Percentiles rank a stretch among this genome's conserved stretches.
phyloP scores from a whole-genome alignment of 805 yeast genomes.

The Spathaspora boniae region DNA sequence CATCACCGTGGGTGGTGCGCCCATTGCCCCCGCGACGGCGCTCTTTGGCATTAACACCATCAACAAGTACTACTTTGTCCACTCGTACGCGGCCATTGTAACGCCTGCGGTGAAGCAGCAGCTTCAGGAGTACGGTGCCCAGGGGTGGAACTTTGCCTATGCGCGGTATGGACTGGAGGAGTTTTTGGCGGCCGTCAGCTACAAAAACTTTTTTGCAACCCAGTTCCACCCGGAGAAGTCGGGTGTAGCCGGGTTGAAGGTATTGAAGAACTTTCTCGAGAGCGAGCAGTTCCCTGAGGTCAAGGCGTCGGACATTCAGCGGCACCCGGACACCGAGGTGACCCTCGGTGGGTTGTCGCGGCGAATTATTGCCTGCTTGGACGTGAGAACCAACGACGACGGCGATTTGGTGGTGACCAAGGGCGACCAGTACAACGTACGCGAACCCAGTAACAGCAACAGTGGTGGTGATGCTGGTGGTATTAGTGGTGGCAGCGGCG shows the following conservation, averaged over 20 bases:
- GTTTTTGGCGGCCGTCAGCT: slow-evolving; percentile 78
- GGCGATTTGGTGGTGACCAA: slow-evolving; percentile 98
- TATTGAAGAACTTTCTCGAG: slow-evolving; percentile 68
- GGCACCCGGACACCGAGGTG: slow-evolving; percentile 22
- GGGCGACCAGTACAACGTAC: slow-evolving; percentile 97
- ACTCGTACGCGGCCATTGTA: slow-evolving; percentile 83
- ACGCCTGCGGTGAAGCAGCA: slow-evolving; percentile 17
- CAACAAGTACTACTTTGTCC: slow-evolving; percentile 88
- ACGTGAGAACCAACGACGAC: slow-evolving; percentile 89
- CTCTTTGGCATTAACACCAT: slow-evolving; percentile 64
- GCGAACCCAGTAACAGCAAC: slow-evolving; percentile 57
- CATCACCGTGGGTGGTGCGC: slow-evolving; percentile 19
- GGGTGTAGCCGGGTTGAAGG: slow-evolving; percentile 81
- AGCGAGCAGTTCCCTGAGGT: slow-evolving; percentile 28
- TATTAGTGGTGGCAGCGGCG: too few relatives aligned
- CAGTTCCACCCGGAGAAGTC: slow-evolving; percentile 99
- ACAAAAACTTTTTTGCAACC: slow-evolving; percentile 84
- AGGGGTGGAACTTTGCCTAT: slow-evolving; percentile 70
- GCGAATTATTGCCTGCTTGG: slow-evolving; percentile 93
- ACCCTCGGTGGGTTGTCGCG: slow-evolving; percentile 70
- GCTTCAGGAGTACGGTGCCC: slow-evolving; percentile 8
- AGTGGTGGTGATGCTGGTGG: too few relatives aligned
- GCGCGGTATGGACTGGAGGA: slow-evolving; percentile 73
- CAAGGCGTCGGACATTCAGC: slow-evolving; percentile 15
- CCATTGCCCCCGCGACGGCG: slow-evolving; percentile 21